Evolutionary conservation across 345 rosid species (phyloP).

Genomic region (Ceriops zippeliana): DNA sequence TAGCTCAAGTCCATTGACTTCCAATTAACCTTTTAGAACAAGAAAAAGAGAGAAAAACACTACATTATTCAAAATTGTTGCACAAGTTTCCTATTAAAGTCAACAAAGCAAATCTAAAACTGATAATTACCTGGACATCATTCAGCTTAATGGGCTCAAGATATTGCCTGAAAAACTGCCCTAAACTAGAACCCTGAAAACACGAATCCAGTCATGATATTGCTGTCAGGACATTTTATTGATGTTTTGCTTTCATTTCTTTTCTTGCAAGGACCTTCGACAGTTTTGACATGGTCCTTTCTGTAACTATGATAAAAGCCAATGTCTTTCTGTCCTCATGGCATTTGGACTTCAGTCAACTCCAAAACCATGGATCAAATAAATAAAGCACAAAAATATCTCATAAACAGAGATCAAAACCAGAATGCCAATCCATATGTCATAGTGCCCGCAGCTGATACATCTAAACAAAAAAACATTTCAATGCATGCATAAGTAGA

Average conservation of each 20-base stretch:
- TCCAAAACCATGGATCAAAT: not conserved
- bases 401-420: not conserved
- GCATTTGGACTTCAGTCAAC: not conserved
- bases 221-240: not conserved
- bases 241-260: not conserved
- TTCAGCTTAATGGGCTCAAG: constrained; percentile 92
- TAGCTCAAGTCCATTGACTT: constrained; percentile 81
- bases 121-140: constrained; percentile 58
- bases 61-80: constrained; percentile 13
- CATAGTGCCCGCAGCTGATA: not conserved
- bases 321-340: not conserved
- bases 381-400: not conserved
- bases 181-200: constrained; percentile 92
- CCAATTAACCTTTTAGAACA: constrained; percentile 74
- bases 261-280: not conserved
- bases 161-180: constrained; percentile 83
- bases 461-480: constrained; percentile 12
- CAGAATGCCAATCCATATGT: not conserved
- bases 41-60: constrained; percentile 10
- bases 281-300: not conserved
- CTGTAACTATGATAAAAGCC: not conserved
- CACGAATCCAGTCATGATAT: not conserved
- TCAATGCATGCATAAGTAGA: constrained; percentile 5
- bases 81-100: constrained; percentile 5
- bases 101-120: constrained; percentile 4